These are phyloP conservation scores for Pyropia yezoensis DNA, from an alignment of 23 red algal genomes.

Conservation along the genomic window DNA sequence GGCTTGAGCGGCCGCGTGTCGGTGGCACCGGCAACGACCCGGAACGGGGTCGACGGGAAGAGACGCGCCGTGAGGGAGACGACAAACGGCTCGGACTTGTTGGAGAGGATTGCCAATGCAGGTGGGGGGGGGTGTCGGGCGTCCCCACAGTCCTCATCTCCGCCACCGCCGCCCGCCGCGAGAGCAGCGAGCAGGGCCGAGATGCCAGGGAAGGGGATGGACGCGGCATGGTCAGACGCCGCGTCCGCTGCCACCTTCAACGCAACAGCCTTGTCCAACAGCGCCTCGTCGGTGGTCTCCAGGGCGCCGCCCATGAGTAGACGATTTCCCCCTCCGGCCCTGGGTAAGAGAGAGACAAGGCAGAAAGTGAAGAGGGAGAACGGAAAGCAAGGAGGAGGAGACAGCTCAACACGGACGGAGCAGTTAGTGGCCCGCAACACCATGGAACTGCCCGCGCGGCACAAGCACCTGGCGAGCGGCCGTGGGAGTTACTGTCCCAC, in stretches of 20 bases:
- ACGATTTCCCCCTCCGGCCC: constrained; percentile 18
- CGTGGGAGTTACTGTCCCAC: too few species aligned
- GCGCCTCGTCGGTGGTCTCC: not conserved
- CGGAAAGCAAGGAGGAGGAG: too few species aligned
- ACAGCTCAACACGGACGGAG: too few species aligned
- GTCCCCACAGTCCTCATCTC: too few species aligned
- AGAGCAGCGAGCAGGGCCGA: constrained; percentile 8
- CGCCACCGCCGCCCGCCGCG: not conserved
- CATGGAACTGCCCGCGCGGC: too few species aligned
- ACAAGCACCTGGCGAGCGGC: too few species aligned
- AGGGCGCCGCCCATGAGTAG: constrained; percentile 4
- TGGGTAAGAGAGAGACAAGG: too few species aligned
- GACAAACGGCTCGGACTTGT: constrained; percentile 25
- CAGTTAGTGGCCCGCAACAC: too few species aligned
- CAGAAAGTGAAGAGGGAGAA: too few species aligned
- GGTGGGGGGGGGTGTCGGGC: too few species aligned
- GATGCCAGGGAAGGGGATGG: constrained; percentile 25
- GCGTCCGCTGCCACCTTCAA: constrained; percentile 19
- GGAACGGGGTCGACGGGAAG: constrained; percentile 12
- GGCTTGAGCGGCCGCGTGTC: constrained; percentile 40
- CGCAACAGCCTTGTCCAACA: constrained; percentile 3
- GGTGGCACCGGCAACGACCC: constrained; percentile 11
- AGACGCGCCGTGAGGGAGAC: not conserved
- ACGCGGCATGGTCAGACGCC: constrained; percentile 6
- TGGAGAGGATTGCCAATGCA: constrained; percentile 28